Evolutionary conservation across 2,329 filamentous ascomycete species (phyloP), one percentile per base, ranked within the genome.

Genomic region (Dactylellina haptotyla): DNA sequence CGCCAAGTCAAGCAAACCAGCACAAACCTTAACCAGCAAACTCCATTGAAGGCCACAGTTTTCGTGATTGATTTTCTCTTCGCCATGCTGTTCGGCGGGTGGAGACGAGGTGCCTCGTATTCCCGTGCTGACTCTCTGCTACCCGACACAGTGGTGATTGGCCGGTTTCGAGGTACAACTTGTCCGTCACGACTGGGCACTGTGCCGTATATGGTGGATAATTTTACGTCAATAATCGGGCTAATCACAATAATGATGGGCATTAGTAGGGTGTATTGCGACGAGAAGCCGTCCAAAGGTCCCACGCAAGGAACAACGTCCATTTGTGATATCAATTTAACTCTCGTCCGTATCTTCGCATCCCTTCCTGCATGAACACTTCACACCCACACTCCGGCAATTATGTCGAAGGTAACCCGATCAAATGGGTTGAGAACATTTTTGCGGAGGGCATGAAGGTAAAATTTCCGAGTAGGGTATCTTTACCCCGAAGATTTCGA

Each of bases 71-170:
- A 14, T 45, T 45, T 20, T 59, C 14, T 20, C 23, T 59, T 48
- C 23, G 41, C 56, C 41, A 48, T 45, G 10, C 25, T 56, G 37
- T 48, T 54, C 46, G n/a, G n/a, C n/a, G 46, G 48, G 64, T 69
- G 64, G 64, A 69, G 64, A 61, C 64, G 64, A 61, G 41, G 30
- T 62, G 62, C 51, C 63, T 67, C 56, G 48, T 54, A 61, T 61
- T 51, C 64, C 48, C 48, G 56, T 62, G 46, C 43, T 32, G 45
- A 25, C 20, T 46, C 53, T 14, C 53, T 50, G 53, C 30, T 43
- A 46, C 48, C 64, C 64, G 48, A 45, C 50, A 41, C 9, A 34
- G 18, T 62, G 64, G 64, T 61, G 41, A 67, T 67, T 67, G 63
- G 63, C 25, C 23, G 5, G n/a, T n/a, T n/a, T 30, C 20, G 28